Conservation (phyloP, 345 rosid genomes). For the Balakata baccata region DNA sequence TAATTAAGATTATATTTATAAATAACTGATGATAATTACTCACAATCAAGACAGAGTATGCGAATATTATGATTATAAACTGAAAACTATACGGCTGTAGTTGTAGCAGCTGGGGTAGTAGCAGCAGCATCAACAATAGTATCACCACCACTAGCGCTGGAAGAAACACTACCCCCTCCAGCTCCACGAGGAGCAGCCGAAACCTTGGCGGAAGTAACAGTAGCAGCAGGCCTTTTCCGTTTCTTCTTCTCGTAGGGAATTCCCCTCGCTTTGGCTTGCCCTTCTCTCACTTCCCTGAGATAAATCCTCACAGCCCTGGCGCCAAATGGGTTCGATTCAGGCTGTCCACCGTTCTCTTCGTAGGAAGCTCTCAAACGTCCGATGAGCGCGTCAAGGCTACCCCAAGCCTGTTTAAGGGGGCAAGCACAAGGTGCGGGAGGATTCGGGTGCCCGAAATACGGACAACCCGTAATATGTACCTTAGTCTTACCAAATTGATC, state of each 20-base stretch:
- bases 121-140: slow-evolving; percentile 1
- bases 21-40: no score
- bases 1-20: no score
- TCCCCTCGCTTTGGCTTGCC: slow-evolving; percentile 34
- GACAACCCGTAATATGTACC: slow-evolving; percentile 31
- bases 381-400: slow-evolving; percentile 35
- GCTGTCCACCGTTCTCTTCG: slow-evolving; percentile 32
- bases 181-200: not conserved
- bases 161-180: slow-evolving; percentile 6
- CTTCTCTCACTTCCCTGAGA: slow-evolving; percentile 32
- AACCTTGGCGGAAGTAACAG: not conserved
- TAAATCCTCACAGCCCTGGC: slow-evolving; percentile 35
- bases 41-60: no score
- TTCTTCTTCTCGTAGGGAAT: slow-evolving; percentile 39
- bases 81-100: slow-evolving; percentile 28
- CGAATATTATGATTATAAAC: no score
- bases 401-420: slow-evolving; percentile 36
- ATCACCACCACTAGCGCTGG: slow-evolving; percentile 9
- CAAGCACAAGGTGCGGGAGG: slow-evolving; percentile 35
- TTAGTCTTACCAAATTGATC: slow-evolving; percentile 40
- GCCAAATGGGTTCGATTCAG: slow-evolving; percentile 35
- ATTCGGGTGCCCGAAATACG: slow-evolving; percentile 31
- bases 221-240: slow-evolving; percentile 20
- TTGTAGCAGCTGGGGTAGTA: slow-evolving; percentile 9
- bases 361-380: slow-evolving; percentile 34